phyloP scores from a whole-genome alignment of 768 basidiomycete species.

The Coprinopsis sp. region DNA sequence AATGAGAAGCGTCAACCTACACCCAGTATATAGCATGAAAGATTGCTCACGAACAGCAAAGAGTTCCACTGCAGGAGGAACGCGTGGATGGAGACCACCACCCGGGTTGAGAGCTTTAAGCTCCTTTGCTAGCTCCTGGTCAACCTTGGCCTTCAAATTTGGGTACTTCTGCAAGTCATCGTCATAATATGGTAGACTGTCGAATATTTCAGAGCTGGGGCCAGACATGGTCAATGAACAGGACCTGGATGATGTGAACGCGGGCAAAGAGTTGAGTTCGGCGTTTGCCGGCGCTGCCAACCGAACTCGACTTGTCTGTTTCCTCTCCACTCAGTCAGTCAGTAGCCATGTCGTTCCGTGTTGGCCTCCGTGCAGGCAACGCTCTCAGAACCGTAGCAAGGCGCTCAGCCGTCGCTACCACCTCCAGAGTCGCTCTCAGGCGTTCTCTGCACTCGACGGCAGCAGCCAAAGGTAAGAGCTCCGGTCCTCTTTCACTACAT shows the following conservation, averaged over 20 bases:
- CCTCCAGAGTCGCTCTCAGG: slow-evolving; percentile 17
- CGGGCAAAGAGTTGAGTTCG: slow-evolving; percentile 32
- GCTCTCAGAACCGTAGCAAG: slow-evolving; percentile 37
- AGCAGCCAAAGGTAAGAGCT: slow-evolving; percentile 41
- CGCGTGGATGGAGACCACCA: slow-evolving; percentile 58
- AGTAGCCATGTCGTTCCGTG: slow-evolving; percentile 29
- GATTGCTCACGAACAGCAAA: slow-evolving; percentile 61
- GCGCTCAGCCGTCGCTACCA: slow-evolving; percentile 26
- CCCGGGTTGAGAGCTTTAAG: slow-evolving; percentile 42
- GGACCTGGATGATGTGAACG: slow-evolving; percentile 4
- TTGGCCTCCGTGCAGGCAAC: slow-evolving; percentile 39
- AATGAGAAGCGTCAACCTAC: slow-evolving; percentile 2
- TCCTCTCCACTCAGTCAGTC: slow-evolving; percentile 17
- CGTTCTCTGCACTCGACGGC: slow-evolving; percentile 47
- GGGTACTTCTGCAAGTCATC: slow-evolving; percentile 82
- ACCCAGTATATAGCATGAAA: slow-evolving; percentile 6
- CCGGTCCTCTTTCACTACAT: slow-evolving; percentile 9
- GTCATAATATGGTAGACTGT: slow-evolving; percentile 93
- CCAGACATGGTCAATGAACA: slow-evolving; percentile 15
- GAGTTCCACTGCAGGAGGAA: slow-evolving; percentile 60
- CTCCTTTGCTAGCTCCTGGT: slow-evolving; percentile 71
- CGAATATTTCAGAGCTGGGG: slow-evolving; percentile 46
- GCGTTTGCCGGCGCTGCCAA: slow-evolving; percentile 10
- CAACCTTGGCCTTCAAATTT: slow-evolving; percentile 66
- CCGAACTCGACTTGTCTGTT: slow-evolving; percentile 10